Base-by-base conservation (phyloP, 1,284 basidiomycete species). In the Mycena citricolor region DNA sequence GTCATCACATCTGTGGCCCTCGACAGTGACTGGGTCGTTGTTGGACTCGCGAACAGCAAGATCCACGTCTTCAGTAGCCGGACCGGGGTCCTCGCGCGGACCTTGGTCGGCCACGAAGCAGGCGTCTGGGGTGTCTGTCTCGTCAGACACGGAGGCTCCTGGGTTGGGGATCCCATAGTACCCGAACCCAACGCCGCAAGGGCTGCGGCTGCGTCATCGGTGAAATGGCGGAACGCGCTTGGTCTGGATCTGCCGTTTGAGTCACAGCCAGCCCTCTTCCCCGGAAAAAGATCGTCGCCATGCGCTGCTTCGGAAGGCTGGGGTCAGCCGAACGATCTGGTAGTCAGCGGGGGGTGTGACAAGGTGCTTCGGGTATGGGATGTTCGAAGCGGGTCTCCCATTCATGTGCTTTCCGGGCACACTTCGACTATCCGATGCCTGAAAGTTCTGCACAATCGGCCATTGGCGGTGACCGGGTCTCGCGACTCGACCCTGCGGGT, bases 101-200 rank as follows among this genome's bases (percentile, higher is more conserved):
- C 89, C 0, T 76, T 99, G 3, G 71, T 81, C 1, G 95, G 94
- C 0, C 94, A 97, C 65, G 83, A 87, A 14, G 72, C 77, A 8
- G 95, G 95, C 8, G 94, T 98, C 1, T 98, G 95, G 95, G 87
- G 90, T 12, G 78, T 98, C 8, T 82, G 86, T 38, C 74, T 98
- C 26, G 81, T 86, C 40, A 74, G 71, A 38, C 67, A 62, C 14
- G 71, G 71, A 8, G 76, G 77, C 4, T 62, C 60, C 42, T 64
- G 61, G 63, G 54, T 50, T n/a, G 55, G 51, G n/a, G 40, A 42
- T 11, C 25, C 50, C 29, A 19, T 28, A 16, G 33, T 52, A 39
- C 30, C 41, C 25, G n/a, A n/a, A 24, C 17, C 21, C 16, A 17
- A 25, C 13, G 39, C 41, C 5, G 33, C 38, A 19, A 40, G 43